Percentiles rank a stretch among this genome's conserved stretches.
Evolutionary conservation across 306 rosid species (phyloP).

Genomic region (Aeschynomene evenia): DNA sequence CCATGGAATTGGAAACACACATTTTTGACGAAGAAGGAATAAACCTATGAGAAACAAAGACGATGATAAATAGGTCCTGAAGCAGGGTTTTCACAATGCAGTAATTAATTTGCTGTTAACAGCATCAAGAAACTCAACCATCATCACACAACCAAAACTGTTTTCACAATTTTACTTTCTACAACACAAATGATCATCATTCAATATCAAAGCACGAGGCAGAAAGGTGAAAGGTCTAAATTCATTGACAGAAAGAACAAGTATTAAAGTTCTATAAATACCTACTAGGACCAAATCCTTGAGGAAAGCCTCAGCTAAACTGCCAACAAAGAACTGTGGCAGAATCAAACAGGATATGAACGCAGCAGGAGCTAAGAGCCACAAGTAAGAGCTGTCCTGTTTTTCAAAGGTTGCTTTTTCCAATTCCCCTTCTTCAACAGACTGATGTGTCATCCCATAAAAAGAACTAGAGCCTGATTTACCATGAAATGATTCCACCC

Average conservation of each 20-base stretch:
- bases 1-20: background rate
- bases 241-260: background rate
- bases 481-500: slow-evolving; percentile 74
- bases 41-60: slow-evolving; percentile 2
- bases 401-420: slow-evolving; percentile 65
- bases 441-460: slow-evolving; percentile 66
- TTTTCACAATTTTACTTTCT: background rate
- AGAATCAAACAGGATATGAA: slow-evolving; percentile 65
- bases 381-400: slow-evolving; percentile 62
- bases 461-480: slow-evolving; percentile 87
- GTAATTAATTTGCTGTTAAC: slow-evolving; percentile 1
- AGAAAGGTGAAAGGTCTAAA: background rate
- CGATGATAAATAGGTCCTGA: background rate
- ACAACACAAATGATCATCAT: background rate
- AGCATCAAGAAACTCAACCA: slow-evolving; percentile 8
- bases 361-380: slow-evolving; percentile 73
- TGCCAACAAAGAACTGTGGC: slow-evolving; percentile 65
- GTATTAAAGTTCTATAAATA: slow-evolving; percentile 38
- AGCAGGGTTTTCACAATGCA: background rate
- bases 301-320: slow-evolving; percentile 46
- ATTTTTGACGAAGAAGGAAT: background rate
- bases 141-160: background rate
- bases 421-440: slow-evolving; percentile 66
- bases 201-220: slow-evolving; percentile 1
- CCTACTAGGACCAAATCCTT: slow-evolving; percentile 65